These are phyloP conservation scores for Xylaria sp. DNA, from an alignment of 2,329 filamentous ascomycete species.

Conservation along the genomic window DNA sequence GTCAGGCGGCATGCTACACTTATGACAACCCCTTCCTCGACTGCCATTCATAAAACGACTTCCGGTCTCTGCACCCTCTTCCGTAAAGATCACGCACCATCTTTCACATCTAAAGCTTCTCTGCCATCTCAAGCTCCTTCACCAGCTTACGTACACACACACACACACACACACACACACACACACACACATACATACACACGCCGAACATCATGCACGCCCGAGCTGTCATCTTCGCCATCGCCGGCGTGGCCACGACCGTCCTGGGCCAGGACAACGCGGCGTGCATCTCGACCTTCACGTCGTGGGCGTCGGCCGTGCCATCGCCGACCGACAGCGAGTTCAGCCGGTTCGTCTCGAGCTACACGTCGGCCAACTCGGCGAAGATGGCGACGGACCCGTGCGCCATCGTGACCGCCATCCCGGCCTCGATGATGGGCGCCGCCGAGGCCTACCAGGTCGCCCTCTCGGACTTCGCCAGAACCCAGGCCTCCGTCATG, in stretches of 20 bases:
- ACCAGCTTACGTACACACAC: no score
- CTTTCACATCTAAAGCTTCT: no score
- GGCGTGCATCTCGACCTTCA: not conserved
- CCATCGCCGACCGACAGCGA: slow-evolving; percentile 1
- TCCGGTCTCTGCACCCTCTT: not conserved
- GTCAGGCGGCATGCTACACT: not conserved
- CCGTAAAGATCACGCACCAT: not conserved
- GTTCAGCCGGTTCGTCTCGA: not conserved
- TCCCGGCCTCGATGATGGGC: slow-evolving; percentile 21
- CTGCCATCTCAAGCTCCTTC: not conserved
- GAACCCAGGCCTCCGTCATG: slow-evolving; percentile 4
- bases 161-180: not conserved
- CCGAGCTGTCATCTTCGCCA: slow-evolving; percentile 1
- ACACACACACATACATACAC: not conserved
- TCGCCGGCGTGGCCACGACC: slow-evolving; percentile 1
- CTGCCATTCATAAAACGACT: not conserved
- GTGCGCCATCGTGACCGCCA: slow-evolving; percentile 18
- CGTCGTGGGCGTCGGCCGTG: not conserved
- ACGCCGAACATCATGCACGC: slow-evolving; percentile 1
- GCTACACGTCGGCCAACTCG: not conserved
- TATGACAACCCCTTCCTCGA: not conserved
- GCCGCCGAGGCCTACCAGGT: slow-evolving; percentile 21
- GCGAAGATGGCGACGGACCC: slow-evolving; percentile 4
- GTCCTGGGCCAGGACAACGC: not conserved
- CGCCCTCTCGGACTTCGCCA: slow-evolving; percentile 1